phyloP scores from a whole-genome alignment of 192 early-diverging fungal genomes.

The Podila horticola region DNA sequence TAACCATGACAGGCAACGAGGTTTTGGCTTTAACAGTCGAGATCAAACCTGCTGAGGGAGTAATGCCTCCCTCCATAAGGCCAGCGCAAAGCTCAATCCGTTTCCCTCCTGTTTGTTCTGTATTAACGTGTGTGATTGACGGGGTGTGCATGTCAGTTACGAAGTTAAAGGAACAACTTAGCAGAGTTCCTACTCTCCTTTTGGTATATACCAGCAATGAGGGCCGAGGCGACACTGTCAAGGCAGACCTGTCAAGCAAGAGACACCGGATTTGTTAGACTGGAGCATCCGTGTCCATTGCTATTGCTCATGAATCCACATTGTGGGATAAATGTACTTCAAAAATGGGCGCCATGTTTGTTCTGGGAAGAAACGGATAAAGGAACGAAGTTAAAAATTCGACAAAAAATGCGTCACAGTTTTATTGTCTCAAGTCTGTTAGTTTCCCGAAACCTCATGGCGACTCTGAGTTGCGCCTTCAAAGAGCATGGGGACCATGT shows the following conservation, averaged over 20 bases:
- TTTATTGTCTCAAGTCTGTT: no score
- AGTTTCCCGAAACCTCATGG: neutral
- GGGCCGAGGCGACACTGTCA: conserved; percentile 37
- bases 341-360: conserved; percentile 19
- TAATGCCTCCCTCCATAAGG: conserved; percentile 72
- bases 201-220: conserved; percentile 27
- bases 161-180: neutral
- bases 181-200: neutral
- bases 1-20: conserved; percentile 70
- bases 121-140: neutral
- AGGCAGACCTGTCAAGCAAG: conserved; percentile 21
- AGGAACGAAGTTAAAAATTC: neutral
- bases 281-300: neutral
- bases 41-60: conserved; percentile 65
- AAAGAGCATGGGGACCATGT: neutral
- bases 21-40: conserved; percentile 39
- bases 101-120: conserved; percentile 63
- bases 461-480: neutral
- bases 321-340: conserved; percentile 1
- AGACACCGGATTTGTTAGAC: neutral
- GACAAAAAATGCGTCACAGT: neutral
- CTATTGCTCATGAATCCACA: neutral
- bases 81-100: conserved; percentile 75
- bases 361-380: neutral
- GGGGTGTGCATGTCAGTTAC: neutral